A percentile compares a stretch with the other conserved stretches of the same genome.
Conservation (phyloP, 805 yeast genomes). For the Candida sakaeoensis region DNA sequence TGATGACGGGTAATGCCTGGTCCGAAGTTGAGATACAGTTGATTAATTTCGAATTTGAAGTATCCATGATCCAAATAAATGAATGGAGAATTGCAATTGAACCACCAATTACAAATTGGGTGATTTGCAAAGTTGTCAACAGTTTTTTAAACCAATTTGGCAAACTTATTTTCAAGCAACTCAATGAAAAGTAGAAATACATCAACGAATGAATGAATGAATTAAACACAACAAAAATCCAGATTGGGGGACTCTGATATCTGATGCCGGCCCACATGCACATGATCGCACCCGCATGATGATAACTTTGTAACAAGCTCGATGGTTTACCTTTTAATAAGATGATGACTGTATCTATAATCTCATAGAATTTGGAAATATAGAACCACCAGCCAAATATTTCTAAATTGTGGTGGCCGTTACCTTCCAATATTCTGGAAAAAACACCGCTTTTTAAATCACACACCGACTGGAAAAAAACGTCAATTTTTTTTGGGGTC, state of each 20-base stretch:
- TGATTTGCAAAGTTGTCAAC: slow-evolving; percentile 64
- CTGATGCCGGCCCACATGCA: slow-evolving; percentile 80
- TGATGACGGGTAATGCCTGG: slow-evolving; percentile 57
- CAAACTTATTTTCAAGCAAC: slow-evolving; percentile 55
- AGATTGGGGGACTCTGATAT: slow-evolving; percentile 68
- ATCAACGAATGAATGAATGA: slow-evolving; percentile 73
- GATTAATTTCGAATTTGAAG: slow-evolving; percentile 23
- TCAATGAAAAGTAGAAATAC: slow-evolving; percentile 65
- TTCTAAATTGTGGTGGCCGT: slow-evolving; percentile 37
- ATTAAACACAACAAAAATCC: slow-evolving; percentile 78
- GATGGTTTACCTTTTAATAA: slow-evolving; percentile 65
- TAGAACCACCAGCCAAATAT: slow-evolving; percentile 66
- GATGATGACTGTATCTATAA: slow-evolving; percentile 64
- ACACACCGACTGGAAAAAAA: slow-evolving; percentile 61
- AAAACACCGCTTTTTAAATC: slow-evolving; percentile 59
- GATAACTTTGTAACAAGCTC: slow-evolving; percentile 66
- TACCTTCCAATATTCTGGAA: slow-evolving; percentile 16
- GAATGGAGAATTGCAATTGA: slow-evolving; percentile 61
- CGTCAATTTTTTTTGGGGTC: slow-evolving; percentile 19
- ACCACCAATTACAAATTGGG: slow-evolving; percentile 68
- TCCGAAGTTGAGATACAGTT: slow-evolving; percentile 56
- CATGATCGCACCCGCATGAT: slow-evolving; percentile 76
- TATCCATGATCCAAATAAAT: slow-evolving; percentile 57
- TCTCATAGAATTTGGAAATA: slow-evolving; percentile 68
- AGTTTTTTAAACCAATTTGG: slow-evolving; percentile 55